Conservation (phyloP, 768 basidiomycete species). For the Pisolithus orientalis region DNA sequence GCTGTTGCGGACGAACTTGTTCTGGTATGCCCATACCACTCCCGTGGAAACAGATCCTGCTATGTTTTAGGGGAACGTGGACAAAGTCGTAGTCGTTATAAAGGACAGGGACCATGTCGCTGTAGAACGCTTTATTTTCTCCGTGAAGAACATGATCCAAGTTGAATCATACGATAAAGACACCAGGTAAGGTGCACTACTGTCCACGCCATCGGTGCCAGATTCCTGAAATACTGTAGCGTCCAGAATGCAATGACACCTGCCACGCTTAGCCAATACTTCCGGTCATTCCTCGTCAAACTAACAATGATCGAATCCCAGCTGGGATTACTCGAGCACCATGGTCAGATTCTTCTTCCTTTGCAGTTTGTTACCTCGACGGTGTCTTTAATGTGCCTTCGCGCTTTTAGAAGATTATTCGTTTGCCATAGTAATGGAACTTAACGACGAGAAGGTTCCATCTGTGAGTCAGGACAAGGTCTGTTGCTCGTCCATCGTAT, state of each 20-base stretch:
- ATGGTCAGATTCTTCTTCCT: conserved; percentile 32
- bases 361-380: not conserved
- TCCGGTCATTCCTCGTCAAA: conserved; percentile 79
- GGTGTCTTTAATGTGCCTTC: not conserved
- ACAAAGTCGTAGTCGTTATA: conserved; percentile 78
- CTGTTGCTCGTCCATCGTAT: conserved; percentile 8
- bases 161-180: conserved; percentile 68
- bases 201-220: conserved; percentile 1
- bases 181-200: conserved; percentile 40
- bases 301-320: conserved; percentile 72
- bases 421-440: conserved; percentile 79
- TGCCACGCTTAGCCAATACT: conserved; percentile 60
- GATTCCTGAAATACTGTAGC: conserved; percentile 29
- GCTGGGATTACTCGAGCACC: conserved; percentile 51
- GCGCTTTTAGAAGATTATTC: conserved; percentile 55
- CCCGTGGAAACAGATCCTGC: not conserved
- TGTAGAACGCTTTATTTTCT: conserved; percentile 88
- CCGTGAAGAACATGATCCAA: conserved; percentile 74
- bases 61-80: conserved; percentile 58
- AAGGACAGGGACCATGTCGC: conserved; percentile 75
- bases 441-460: conserved; percentile 60
- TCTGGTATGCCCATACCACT: conserved; percentile 35
- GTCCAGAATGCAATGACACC: conserved; percentile 67
- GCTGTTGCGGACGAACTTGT: conserved; percentile 77
- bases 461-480: conserved; percentile 44